Evolutionary conservation across 108 stramenopile species (phyloP), one percentile per base, ranked within the genome.

Genomic region (Nitzschia sp.): DNA sequence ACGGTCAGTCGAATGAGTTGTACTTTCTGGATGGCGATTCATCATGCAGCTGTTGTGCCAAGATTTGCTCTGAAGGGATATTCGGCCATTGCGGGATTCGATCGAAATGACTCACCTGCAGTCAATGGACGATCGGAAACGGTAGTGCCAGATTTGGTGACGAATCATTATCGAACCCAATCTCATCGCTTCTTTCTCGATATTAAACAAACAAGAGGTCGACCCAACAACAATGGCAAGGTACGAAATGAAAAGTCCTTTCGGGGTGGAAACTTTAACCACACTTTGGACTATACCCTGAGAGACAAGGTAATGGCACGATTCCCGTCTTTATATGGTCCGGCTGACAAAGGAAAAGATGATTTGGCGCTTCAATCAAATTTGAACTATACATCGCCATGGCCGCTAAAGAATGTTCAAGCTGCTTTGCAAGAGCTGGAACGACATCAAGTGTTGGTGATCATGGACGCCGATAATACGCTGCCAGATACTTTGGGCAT

Each of bases 161-260:
- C 27, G 24, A 62, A 62, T 62, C 61, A 62, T 42, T 62, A 62
- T 46, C 61, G 61, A 1, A 23, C 23, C n/a, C 61, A 62, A 45
- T 62, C 61, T 2, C 18, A 15, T 45, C 61, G 23, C 42, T 62
- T 62, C 38, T 62, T 42, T 62, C 23, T 62, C 42, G 38, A 62
- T 23, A 62, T 62, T 42, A 62, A 62, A 62, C 61, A 62, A 23
- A 6, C 9, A 45, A 36, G 61, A 26, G 61, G 61, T 34, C 19
- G 11, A 19, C 35, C 59, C 33, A 61, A 61, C 30, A 61, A 61
- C 17, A 61, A 61, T 31, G 17, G 30, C 21, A 61, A 61, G 5
- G 35, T 38, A 2, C 32, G 59, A n/a, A 36, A 61, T 61, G 59
- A 35, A 35, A 35, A 38, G 8, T 34, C 61, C 5, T 62, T 62